These are phyloP conservation scores for Hamamelis virginiana DNA, from an alignment of 164 flowering plant genomes.

Conservation along the genomic window DNA sequence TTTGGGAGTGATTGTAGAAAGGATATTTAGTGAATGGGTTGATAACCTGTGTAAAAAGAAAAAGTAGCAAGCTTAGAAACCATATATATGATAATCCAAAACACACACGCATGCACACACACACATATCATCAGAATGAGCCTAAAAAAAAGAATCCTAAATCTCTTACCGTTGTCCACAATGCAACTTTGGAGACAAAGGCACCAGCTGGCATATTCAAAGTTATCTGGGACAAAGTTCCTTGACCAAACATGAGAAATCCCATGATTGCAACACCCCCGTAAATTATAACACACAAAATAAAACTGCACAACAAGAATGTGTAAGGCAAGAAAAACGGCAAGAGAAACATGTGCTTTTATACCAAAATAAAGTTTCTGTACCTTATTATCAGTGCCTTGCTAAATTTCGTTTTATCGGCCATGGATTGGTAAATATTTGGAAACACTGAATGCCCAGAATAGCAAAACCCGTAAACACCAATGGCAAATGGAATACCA, in stretches of 20 bases:
- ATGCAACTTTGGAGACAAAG: constrained; percentile 63
- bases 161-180: constrained; percentile 85
- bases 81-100: neutral
- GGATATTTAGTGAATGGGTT: constrained; percentile 95
- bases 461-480: constrained; percentile 86
- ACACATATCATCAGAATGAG: neutral
- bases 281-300: constrained; percentile 60
- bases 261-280: constrained; percentile 80
- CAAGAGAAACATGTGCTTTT: neutral
- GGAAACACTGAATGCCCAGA: constrained; percentile 90
- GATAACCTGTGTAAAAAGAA: constrained; percentile 58
- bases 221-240: constrained; percentile 80
- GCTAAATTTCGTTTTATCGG: constrained; percentile 64
- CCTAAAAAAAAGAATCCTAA: neutral
- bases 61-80: constrained; percentile 4
- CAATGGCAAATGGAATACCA: constrained; percentile 80
- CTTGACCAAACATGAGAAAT: constrained; percentile 80
- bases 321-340: neutral
- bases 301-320: constrained; percentile 54
- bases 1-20: constrained; percentile 24
- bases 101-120: neutral
- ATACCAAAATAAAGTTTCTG: neutral
- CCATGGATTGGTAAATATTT: constrained; percentile 93
- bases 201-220: constrained; percentile 69
- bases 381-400: constrained; percentile 70